A percentile compares a stretch with the other conserved stretches of the same genome.
These are phyloP conservation scores for Yamagishiella unicocca DNA, from an alignment of 139 green algal species.

Conservation along the genomic window DNA sequence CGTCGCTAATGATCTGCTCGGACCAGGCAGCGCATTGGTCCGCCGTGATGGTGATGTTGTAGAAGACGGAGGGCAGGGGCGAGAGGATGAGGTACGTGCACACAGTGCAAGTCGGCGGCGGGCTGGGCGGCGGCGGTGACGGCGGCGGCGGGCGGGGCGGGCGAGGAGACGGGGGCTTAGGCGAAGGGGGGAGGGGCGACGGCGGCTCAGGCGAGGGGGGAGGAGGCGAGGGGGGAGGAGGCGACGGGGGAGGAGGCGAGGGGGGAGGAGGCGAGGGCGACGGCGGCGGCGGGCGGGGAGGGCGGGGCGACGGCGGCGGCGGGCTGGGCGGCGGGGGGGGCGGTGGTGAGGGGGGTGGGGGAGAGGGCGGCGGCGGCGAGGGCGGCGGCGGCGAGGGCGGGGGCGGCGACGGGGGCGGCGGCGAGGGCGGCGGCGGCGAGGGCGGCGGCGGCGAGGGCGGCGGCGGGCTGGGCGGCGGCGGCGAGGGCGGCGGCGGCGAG, in stretches of 20 bases:
- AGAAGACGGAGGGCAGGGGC: background rate
- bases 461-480: background rate
- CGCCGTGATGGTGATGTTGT: background rate
- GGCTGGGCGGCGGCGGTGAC: background rate
- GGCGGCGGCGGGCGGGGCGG: background rate
- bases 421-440: background rate
- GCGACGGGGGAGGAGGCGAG: background rate
- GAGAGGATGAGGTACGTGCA: background rate
- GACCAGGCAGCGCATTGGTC: background rate
- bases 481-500: background rate
- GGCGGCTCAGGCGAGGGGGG: background rate
- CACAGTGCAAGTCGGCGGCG: background rate
- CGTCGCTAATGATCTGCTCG: background rate
- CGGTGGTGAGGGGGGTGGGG: background rate
- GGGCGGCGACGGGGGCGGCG: background rate
- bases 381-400: background rate
- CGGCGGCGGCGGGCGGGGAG: background rate
- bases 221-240: background rate
- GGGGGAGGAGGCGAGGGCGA: background rate
- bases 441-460: background rate
- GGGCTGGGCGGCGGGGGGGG: background rate
- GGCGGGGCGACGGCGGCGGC: background rate
- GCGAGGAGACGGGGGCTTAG: background rate
- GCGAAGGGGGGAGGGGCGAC: background rate
- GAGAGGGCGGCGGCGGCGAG: background rate